Evolutionary conservation across 139 green algal species (phyloP).

Genomic region (Prasinococcaceae sp.): DNA sequence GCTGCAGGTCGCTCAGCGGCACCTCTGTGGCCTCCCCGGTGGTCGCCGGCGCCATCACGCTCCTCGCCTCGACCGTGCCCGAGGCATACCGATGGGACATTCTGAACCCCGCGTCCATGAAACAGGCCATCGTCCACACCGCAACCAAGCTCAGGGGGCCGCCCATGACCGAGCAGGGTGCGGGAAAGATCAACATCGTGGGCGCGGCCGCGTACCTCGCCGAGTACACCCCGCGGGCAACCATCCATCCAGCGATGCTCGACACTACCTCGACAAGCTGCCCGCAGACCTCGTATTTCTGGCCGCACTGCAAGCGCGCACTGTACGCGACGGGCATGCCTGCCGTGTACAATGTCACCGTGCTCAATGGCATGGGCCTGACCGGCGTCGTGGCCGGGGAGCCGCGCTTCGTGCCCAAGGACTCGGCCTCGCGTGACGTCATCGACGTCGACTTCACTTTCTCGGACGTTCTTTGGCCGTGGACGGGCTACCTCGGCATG

Average conservation of each 20-base stretch:
- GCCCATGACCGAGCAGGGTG: slow-evolving; percentile 67
- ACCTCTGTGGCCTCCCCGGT: slow-evolving; percentile 92
- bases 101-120: slow-evolving; percentile 97
- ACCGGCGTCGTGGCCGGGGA: slow-evolving; percentile 41
- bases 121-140: slow-evolving; percentile 93
- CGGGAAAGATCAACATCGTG: slow-evolving; percentile 16
- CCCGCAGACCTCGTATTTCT: slow-evolving; percentile 89
- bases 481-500: slow-evolving; percentile 79
- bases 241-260: slow-evolving; percentile 54
- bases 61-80: slow-evolving; percentile 77
- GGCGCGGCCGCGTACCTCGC: slow-evolving; percentile 39
- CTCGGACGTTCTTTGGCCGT: slow-evolving; percentile 78
- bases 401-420: slow-evolving; percentile 19
- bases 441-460: slow-evolving; percentile 74
- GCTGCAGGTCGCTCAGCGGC: slow-evolving; percentile 55
- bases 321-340: slow-evolving; percentile 55
- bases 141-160: slow-evolving; percentile 45
- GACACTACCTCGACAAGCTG: too few species aligned
- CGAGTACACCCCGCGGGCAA: slow-evolving; percentile 70
- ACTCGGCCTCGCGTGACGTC: slow-evolving; percentile 1
- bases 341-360: slow-evolving; percentile 85
- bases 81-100: slow-evolving; percentile 48
- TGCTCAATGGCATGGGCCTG: slow-evolving; percentile 89
- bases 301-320: slow-evolving; percentile 79
- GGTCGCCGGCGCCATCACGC: slow-evolving; percentile 77